Evolutionary conservation across 495 filamentous ascomycete species (phyloP), one percentile per base, ranked within the genome.

Genomic region (Zalerion maritima): DNA sequence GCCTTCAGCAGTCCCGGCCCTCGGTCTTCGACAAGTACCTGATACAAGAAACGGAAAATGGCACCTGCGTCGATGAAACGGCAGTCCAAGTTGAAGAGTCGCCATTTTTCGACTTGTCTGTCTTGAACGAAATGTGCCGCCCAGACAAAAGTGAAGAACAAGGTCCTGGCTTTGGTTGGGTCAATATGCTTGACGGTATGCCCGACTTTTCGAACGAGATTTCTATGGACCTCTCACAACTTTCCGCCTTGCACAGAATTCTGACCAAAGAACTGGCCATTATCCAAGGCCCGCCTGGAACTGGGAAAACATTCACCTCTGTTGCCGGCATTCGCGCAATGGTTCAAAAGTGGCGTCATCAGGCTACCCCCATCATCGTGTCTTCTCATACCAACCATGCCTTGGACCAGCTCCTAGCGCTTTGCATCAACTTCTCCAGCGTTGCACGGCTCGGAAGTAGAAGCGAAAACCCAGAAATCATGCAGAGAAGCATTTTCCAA

Each of bases 321-420:
- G 66, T 86, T 1, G n/a, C n/a, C n/a, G n/a, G n/a, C n/a, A n/a
- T n/a, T n/a, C n/a, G n/a, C n/a, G n/a, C n/a, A n/a, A n/a, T n/a
- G n/a, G n/a, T n/a, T n/a, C n/a, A n/a, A n/a, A n/a, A n/a, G n/a
- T n/a, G n/a, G n/a, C n/a, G n/a, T n/a, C n/a, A n/a, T n/a, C 47
- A 71, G 21, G 81, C 80, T 1, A 50, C 52, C 6, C 51, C 54
- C 2, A 74, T 94, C 19, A 60, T 92, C 14, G 57, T 92, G 4
- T 64, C 83, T 1, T 81, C 81, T 14, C 81, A 94, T 38, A 94
- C 87, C 2, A 97, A 97, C 36, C 85, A 97, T 51, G 87, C 89
- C 0, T 50, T 94, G 1, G 87, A 94, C 40, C 89, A 94, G 42
- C 52, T 94, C 1, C 60, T 97, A 9, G 55, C 54, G 3, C 71